Conservation (phyloP, 805 yeast species). For the Metschnikowia henanensis region DNA sequence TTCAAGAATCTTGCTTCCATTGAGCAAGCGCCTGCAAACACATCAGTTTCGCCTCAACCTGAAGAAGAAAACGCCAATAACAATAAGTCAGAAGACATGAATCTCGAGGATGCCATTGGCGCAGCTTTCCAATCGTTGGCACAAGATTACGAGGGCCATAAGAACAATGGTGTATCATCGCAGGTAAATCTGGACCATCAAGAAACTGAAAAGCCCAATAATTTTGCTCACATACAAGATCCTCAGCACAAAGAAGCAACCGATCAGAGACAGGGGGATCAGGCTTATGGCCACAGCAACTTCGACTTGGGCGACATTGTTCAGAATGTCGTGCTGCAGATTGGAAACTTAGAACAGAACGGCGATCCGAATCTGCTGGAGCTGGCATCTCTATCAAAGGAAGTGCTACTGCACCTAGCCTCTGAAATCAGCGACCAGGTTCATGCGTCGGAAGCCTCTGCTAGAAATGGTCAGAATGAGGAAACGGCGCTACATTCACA, state of each 20-base stretch:
- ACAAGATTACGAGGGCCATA: slow-evolving; percentile 14
- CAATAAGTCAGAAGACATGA: neutral
- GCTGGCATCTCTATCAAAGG: neutral
- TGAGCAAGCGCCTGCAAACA: no score
- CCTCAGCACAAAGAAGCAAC: no score
- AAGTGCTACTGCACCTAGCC: neutral
- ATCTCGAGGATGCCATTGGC: slow-evolving; percentile 8
- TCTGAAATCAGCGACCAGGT: slow-evolving; percentile 1
- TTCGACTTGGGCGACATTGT: slow-evolving; percentile 25
- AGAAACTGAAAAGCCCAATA: no score
- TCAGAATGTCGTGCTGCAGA: slow-evolving; percentile 26
- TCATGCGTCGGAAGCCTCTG: neutral
- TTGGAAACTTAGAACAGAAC: slow-evolving; percentile 4
- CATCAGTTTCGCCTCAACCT: no score
- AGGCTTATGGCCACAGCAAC: neutral
- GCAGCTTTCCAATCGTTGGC: slow-evolving; percentile 17
- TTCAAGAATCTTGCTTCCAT: slow-evolving; percentile 16
- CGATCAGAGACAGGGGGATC: neutral
- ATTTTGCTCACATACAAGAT: no score
- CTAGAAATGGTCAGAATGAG: no score
- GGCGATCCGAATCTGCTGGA: neutral
- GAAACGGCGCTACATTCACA: neutral
- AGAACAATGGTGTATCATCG: no score
- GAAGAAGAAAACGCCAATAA: neutral
- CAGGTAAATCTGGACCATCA: no score